A percentile compares a stretch with the other conserved stretches of the same genome.
These are phyloP conservation scores for Paraconiothyrium sp. DNA, from an alignment of 2,329 filamentous ascomycete species.

Conservation along the genomic window DNA sequence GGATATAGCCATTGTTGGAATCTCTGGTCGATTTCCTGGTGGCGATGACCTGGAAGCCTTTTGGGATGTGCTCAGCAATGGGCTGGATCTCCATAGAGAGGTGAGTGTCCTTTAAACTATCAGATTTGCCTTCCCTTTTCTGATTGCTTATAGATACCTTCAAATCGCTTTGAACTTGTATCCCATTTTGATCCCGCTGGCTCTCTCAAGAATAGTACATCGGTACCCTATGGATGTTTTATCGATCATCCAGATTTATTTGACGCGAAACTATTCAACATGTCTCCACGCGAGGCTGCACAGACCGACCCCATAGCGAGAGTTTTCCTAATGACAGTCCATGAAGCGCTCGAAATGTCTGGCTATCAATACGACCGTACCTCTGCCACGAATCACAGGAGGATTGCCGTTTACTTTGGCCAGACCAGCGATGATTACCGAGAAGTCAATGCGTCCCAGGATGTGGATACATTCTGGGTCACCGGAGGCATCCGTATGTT, in stretches of 20 bases:
- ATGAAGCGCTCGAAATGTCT: conserved; percentile 34
- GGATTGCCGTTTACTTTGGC: conserved; percentile 48
- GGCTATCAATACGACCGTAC: conserved; percentile 36
- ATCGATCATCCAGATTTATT: conserved; percentile 14
- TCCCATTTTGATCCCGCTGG: not conserved
- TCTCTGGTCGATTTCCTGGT: too few species aligned
- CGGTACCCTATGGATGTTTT: not conserved
- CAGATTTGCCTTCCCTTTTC: too few species aligned
- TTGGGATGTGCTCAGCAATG: too few species aligned
- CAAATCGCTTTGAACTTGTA: not conserved
- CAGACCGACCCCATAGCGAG: conserved; percentile 31
- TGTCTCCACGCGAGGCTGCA: conserved; percentile 33
- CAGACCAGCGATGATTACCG: conserved; percentile 39
- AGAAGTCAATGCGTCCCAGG: conserved; percentile 9
- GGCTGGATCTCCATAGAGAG: too few species aligned
- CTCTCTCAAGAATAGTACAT: not conserved
- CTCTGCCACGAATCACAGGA: conserved; percentile 32
- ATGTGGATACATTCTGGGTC: conserved; percentile 59
- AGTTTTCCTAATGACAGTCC: conserved; percentile 26
- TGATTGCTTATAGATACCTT: not conserved
- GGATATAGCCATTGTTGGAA: too few species aligned
- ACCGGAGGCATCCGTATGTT: conserved; percentile 62
- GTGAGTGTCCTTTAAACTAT: too few species aligned
- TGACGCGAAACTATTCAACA: conserved; percentile 35
- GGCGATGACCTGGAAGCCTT: too few species aligned